A percentile compares a stretch with the other conserved stretches of the same genome.
Conservation (phyloP, 306 rosid species). For the Lagenaria siceraria region DNA sequence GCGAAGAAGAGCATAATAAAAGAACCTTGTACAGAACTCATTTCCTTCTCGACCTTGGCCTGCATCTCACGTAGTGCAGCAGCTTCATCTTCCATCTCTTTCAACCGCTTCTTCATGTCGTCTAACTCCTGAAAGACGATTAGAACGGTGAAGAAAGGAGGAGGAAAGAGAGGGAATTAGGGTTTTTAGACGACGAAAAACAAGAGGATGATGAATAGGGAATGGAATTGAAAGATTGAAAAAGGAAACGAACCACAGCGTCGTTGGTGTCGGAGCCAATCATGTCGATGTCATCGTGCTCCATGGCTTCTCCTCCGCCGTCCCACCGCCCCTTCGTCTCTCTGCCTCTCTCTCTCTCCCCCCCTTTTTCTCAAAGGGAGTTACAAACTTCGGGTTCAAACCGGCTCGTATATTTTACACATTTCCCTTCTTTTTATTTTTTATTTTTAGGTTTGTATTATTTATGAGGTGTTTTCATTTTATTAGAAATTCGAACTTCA, state of each 20-base stretch:
- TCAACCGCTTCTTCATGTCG: slow-evolving; percentile 52
- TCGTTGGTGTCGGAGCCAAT: slow-evolving; percentile 27
- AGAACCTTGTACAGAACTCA: slow-evolving; percentile 46
- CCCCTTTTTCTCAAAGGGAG: background rate
- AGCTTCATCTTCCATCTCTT: slow-evolving; percentile 58
- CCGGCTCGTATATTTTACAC: background rate
- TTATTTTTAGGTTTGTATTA: too few relatives aligned
- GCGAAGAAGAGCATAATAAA: background rate
- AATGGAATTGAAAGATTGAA: background rate
- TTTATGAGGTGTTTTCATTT: too few relatives aligned
- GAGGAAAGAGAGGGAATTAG: background rate
- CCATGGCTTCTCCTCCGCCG: slow-evolving; percentile 18
- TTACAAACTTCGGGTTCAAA: background rate
- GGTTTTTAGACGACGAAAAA: background rate
- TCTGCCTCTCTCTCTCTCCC: background rate
- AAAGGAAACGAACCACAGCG: slow-evolving; percentile 13
- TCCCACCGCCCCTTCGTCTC: background rate
- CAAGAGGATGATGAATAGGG: background rate
- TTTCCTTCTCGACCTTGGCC: slow-evolving; percentile 46
- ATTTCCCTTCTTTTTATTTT: background rate
- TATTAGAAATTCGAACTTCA: too few relatives aligned
- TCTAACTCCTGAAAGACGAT: slow-evolving; percentile 31
- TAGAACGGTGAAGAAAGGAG: background rate
- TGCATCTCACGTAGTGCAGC: slow-evolving; percentile 58
- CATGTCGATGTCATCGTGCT: slow-evolving; percentile 46